Evolutionary conservation across 2,329 filamentous ascomycete genomes (phyloP), one percentile per base, ranked within the genome.

Genomic region (Rutstroemia sp.): DNA sequence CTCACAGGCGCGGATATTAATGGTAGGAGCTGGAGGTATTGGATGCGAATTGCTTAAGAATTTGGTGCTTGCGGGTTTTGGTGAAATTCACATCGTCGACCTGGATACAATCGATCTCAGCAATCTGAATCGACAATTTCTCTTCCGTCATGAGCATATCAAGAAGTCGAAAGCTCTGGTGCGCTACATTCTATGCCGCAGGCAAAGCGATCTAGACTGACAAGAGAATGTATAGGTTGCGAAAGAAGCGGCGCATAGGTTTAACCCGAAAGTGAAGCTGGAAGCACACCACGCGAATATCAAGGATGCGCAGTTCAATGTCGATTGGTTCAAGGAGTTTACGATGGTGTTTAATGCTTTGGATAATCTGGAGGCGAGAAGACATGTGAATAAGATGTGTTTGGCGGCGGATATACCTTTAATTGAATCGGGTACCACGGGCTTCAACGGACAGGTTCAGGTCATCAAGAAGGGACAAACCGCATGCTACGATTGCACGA

Each of bases 1-100:
- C 54, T 57, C 59, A 58, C 73, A 96, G 91, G 82, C 90, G 60
- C 88, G 86, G 61, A 87, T 96, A 53, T 79, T 99, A 57, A 90
- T 99, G 78, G 92, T 99, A 57, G 94, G 94, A 67, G 94, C 94
- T 56, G 94, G 94, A 60, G 94, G 94, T 60, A 99, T 99, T 69
- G 94, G 94, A 65, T 99, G 94, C 75, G 94, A 99, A 75, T 80
- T 99, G 7, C 83, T 99, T 62, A 99, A 99, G 78, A 96, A 97
- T 72, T 84, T 99, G 57, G 90, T 92, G 46, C 84, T 96, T 49
- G 88, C 86, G 45, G 92, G 92, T 63, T 99, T 96, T 65, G 90
- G 90, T 63, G 88, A 96, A 73, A 85, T 97, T 51, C 89, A 96
- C 72, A 86, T 97, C 47, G 90, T 99, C 64, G 94, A 99, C 72